A percentile compares a stretch with the other conserved stretches of the same genome.
Conservation (phyloP, 1,284 basidiomycete genomes). For the Heterobasidion occidentale region DNA sequence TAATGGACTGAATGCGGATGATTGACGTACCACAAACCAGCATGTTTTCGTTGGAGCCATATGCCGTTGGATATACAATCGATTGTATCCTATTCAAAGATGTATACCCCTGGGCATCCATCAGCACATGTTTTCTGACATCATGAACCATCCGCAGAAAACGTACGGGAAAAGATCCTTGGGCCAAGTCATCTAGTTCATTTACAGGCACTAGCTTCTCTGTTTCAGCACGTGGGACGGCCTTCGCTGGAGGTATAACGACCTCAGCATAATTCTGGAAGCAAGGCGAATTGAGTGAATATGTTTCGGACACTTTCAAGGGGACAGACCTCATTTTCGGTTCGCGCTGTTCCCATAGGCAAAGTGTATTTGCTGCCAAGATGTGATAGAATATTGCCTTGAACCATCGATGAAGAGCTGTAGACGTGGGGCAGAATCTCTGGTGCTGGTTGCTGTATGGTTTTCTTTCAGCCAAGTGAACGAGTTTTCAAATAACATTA, state of each 20-base stretch:
- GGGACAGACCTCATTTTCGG: conserved; percentile 45
- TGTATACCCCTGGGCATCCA: conserved; percentile 61
- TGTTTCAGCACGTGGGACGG: conserved; percentile 65
- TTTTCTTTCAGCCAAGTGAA: too few relatives aligned
- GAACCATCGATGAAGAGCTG: conserved; percentile 52
- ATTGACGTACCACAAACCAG: conserved; percentile 80
- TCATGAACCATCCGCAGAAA: background rate
- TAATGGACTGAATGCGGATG: background rate
- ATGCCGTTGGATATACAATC: conserved; percentile 91
- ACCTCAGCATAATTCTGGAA: conserved; percentile 64
- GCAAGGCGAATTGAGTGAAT: background rate
- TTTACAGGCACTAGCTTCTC: conserved; percentile 73
- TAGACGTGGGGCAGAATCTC: conserved; percentile 89
- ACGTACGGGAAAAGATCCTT: conserved; percentile 83
- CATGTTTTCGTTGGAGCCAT: conserved; percentile 93
- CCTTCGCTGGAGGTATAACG: conserved; percentile 78
- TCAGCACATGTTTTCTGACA: background rate
- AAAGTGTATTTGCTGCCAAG: conserved; percentile 74
- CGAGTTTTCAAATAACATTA: conserved; percentile 11
- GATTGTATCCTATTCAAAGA: conserved; percentile 94
- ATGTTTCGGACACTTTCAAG: background rate
- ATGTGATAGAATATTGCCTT: conserved; percentile 69
- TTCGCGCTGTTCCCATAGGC: conserved; percentile 77
- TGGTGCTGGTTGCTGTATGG: conserved; percentile 35
- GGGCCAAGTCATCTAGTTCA: conserved; percentile 75